A percentile compares a stretch with the other conserved stretches of the same genome.
phyloP scores from a whole-genome alignment of 768 basidiomycete species.

The Pisolithus albus region DNA sequence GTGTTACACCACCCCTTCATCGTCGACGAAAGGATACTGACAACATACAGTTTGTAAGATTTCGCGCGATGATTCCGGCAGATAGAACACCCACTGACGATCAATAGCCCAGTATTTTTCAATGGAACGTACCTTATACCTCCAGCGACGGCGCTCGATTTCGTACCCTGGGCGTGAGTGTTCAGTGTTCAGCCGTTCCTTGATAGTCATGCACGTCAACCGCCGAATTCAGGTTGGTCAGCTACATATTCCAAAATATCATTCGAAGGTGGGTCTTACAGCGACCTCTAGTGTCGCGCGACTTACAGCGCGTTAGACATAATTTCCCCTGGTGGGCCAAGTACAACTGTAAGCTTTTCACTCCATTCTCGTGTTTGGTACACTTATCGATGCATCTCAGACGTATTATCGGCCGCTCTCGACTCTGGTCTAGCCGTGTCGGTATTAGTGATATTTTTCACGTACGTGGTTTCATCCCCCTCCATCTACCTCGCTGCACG shows the following conservation, averaged over 20 bases:
- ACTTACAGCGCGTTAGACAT: slow-evolving; percentile 21
- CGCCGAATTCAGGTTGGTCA: not conserved
- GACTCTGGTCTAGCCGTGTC: slow-evolving; percentile 69
- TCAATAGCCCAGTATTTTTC: slow-evolving; percentile 51
- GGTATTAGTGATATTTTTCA: slow-evolving; percentile 57
- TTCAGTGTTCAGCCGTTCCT: too few relatives aligned
- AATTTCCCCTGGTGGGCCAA: slow-evolving; percentile 33
- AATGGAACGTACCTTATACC: slow-evolving; percentile 27
- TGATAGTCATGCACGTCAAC: not conserved
- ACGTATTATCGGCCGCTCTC: slow-evolving; percentile 68
- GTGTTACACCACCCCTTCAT: slow-evolving; percentile 20
- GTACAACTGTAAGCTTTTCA: slow-evolving; percentile 52
- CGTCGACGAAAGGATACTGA: slow-evolving; percentile 15
- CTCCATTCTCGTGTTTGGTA: not conserved
- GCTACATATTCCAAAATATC: slow-evolving; percentile 59
- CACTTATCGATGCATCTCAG: slow-evolving; percentile 23
- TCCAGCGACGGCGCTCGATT: slow-evolving; percentile 81
- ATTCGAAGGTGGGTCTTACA: slow-evolving; percentile 37
- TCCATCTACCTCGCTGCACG: not conserved
- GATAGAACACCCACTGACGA: not conserved
- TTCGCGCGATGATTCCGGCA: not conserved
- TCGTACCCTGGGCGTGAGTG: slow-evolving; percentile 61
- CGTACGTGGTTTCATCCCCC: slow-evolving; percentile 32
- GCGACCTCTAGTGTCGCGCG: not conserved
- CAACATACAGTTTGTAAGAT: slow-evolving; percentile 13